Evolutionary conservation across 768 basidiomycete genomes (phyloP).

Genomic region (Leucocoprinus birnbaumii): DNA sequence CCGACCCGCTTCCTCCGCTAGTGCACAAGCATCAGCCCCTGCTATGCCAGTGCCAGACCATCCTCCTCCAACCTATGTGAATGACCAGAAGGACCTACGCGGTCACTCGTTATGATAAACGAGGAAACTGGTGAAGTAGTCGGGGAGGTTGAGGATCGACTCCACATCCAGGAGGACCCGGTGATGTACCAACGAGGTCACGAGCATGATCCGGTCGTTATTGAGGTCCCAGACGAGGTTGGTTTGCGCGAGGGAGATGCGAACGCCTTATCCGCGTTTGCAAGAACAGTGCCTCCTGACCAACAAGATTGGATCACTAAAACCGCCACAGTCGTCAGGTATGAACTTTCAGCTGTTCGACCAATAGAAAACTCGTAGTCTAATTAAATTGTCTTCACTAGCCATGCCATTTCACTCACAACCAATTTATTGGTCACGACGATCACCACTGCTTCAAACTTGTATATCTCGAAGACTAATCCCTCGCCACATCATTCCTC

Average conservation of each 20-base stretch:
- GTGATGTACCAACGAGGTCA: conserved; percentile 44
- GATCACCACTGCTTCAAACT: conserved; percentile 57
- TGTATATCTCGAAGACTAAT: conserved; percentile 57
- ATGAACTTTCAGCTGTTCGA: conserved; percentile 17
- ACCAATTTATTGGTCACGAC: conserved; percentile 62
- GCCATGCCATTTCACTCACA: conserved; percentile 65
- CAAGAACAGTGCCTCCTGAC: conserved; percentile 59
- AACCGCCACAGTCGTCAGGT: conserved; percentile 65
- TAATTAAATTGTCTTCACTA: conserved; percentile 21
- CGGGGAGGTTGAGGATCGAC: conserved; percentile 59
- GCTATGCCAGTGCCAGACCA: conserved; percentile 12
- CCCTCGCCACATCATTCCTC: conserved; percentile 42
- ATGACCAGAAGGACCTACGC: conserved; percentile 33
- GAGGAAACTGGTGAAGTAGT: conserved; percentile 71
- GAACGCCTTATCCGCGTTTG: conserved; percentile 51
- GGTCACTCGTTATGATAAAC: conserved; percentile 71
- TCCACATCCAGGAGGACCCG: conserved; percentile 58
- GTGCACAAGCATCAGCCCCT: conserved; percentile 6
- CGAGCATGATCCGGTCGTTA: conserved; percentile 65
- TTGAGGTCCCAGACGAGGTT: conserved; percentile 59
- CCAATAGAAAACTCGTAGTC: background rate
- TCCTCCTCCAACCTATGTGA: conserved; percentile 14
- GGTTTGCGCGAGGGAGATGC: conserved; percentile 33
- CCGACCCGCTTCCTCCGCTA: conserved; percentile 15
- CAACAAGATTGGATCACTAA: conserved; percentile 69